These are phyloP conservation scores for Scutellaria galericulata DNA, from an alignment of 257 asterid species.

Conservation along the genomic window DNA sequence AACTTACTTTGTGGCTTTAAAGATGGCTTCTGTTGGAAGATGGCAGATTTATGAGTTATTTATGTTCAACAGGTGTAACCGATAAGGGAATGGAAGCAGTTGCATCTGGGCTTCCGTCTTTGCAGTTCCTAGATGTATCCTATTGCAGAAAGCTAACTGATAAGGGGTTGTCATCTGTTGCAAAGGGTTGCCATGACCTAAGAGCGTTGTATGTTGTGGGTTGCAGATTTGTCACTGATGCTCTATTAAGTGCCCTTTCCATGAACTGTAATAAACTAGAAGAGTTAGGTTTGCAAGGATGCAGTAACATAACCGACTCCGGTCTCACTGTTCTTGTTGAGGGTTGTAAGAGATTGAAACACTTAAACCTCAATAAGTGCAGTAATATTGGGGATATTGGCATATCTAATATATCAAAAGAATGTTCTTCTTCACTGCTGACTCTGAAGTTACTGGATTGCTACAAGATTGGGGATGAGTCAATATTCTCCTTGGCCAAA, in stretches of 20 bases:
- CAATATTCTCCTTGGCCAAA: slow-evolving; percentile 61
- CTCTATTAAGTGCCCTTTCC: slow-evolving; percentile 67
- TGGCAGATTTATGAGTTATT: slow-evolving; percentile 20
- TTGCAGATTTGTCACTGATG: slow-evolving; percentile 77
- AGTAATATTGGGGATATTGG: slow-evolving; percentile 75
- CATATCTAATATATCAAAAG: slow-evolving; percentile 59
- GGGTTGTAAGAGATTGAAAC: slow-evolving; percentile 76
- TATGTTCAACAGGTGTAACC: slow-evolving; percentile 68
- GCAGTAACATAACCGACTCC: slow-evolving; percentile 70
- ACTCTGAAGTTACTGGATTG: slow-evolving; percentile 83
- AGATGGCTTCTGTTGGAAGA: slow-evolving; percentile 24
- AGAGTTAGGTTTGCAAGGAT: slow-evolving; percentile 77
- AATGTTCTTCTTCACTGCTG: slow-evolving; percentile 64
- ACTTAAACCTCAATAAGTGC: slow-evolving; percentile 81
- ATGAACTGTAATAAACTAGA: slow-evolving; percentile 68
- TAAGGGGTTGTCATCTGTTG: slow-evolving; percentile 78
- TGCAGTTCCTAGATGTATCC: slow-evolving; percentile 81
- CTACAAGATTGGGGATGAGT: slow-evolving; percentile 72
- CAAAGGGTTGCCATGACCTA: slow-evolving; percentile 68
- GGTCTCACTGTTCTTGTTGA: slow-evolving; percentile 75
- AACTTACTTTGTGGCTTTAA: slow-evolving; percentile 2
- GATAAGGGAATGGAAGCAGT: slow-evolving; percentile 74
- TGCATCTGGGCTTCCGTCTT: slow-evolving; percentile 64
- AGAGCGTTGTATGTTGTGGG: slow-evolving; percentile 70
- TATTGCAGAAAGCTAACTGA: slow-evolving; percentile 88